Base-by-base conservation (phyloP, 805 yeast genomes). In the Cyberlindnera amylophila region DNA sequence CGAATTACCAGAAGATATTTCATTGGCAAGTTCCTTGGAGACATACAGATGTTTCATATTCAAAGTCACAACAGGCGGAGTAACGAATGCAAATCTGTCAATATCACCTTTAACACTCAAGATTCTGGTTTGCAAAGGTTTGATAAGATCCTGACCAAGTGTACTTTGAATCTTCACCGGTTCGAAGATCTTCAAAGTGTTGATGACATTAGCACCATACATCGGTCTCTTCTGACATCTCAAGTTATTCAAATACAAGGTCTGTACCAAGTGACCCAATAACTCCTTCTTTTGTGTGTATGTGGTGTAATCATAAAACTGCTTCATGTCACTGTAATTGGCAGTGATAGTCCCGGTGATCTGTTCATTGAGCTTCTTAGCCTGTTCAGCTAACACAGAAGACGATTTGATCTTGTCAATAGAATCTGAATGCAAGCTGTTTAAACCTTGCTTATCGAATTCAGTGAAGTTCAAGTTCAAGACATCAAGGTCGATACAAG, bases 11-110 rank as follows among this genome's bases (percentile, higher is more conserved):
- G 73, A 40, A 5, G 50, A 32, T 9, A 69, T 32, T 26, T 61
- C 59, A n/a, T 49, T 36, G 53, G 38, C 16, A 13, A 56, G 36
- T 7, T 70, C 67, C 5, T 62, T 48, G 1, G 82, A 71, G n/a
- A 79, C 63, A 1, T 70, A 44, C 33, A 72, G 62, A 33, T 79
- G 77, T 36, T 77, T 71, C 74, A 82, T 71, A 58, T 89, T 91
- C 39, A 86, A 69, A 1, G 87, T 74, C 2, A 89, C 95, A 4
- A 79, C 96, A 3, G 81, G 70, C 0, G 99, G 99, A 0, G 98
- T 93, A 4, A 91, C 75, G 49, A 86, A 91, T 0, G 95, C 86
- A 63, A 72, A 93, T 47, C 82, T 79, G 33, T 86, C 87, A 45
- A 91, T 74, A 0, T 68, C 57, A 27, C 75, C 79, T 9, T 65